Evolutionary conservation across 2,329 filamentous ascomycete genomes (phyloP).

Genomic region (Trichoderma pleuroti): DNA sequence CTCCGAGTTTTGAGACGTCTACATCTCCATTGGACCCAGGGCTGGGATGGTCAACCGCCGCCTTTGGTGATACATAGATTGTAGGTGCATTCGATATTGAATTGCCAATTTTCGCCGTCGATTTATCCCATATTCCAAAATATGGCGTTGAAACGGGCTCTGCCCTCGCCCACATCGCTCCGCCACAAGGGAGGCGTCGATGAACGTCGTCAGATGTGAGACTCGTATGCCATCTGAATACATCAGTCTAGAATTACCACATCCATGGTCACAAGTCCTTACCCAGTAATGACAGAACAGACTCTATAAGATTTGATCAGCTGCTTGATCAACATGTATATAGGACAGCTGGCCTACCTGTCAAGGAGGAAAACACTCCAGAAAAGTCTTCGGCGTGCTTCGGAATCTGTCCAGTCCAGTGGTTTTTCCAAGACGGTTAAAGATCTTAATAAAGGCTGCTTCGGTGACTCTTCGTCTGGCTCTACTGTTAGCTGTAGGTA

Average conservation of each 20-base stretch:
- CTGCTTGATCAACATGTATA: neutral
- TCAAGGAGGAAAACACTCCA: neutral
- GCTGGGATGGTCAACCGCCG: neutral
- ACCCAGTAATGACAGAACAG: neutral
- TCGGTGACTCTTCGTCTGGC: conserved; percentile 7
- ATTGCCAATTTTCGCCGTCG: conserved; percentile 37
- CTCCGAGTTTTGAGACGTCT: conserved; percentile 40
- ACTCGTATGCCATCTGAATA: neutral
- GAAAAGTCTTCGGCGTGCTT: neutral
- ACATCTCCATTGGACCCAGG: conserved; percentile 11
- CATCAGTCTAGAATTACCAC: neutral
- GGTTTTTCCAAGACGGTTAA: neutral
- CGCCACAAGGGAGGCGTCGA: conserved; percentile 33
- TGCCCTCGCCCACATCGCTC: conserved; percentile 39
- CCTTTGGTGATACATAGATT: neutral
- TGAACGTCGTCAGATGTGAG: neutral
- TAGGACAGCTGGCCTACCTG: neutral
- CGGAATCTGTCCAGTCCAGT: neutral
- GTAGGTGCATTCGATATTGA: conserved; percentile 38
- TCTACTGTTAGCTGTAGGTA: conserved; percentile 32
- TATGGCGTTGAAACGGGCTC: conserved; percentile 40
- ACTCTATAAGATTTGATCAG: neutral
- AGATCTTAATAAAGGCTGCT: conserved; percentile 1
- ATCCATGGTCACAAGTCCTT: neutral
- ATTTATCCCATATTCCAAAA: conserved; percentile 45